phyloP scores from a whole-genome alignment of 2,329 filamentous ascomycete genomes.

The Karstenula rhodostoma region DNA sequence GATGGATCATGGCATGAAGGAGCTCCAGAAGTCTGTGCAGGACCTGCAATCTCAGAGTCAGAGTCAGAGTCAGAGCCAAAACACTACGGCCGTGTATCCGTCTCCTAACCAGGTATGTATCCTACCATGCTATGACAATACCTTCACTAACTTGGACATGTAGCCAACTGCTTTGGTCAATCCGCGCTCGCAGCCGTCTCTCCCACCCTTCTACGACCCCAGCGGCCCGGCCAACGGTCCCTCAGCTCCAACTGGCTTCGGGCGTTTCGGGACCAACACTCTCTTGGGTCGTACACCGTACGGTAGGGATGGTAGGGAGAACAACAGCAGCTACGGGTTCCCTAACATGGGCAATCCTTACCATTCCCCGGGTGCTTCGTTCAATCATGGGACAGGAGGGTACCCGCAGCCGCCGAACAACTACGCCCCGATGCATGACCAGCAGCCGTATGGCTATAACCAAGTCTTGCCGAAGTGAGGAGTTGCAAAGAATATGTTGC shows the following conservation, averaged over 20 bases:
- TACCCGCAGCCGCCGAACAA: constrained; percentile 24
- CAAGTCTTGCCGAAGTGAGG: constrained; percentile 27
- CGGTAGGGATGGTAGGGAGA: constrained; percentile 34
- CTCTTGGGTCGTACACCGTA: constrained; percentile 22
- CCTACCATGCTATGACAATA: not conserved
- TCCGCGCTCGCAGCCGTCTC: constrained; percentile 36
- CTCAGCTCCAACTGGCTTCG: not conserved
- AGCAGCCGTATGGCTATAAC: constrained; percentile 30
- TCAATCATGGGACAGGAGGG: constrained; percentile 24
- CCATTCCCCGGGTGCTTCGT: constrained; percentile 28
- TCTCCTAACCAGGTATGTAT: constrained; percentile 10
- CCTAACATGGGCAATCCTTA: constrained; percentile 1
- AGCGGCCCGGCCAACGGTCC: constrained; percentile 25
- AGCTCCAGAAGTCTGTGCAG: constrained; percentile 34
- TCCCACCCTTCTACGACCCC: constrained; percentile 27
- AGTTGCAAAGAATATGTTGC: not conserved
- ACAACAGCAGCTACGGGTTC: constrained; percentile 21
- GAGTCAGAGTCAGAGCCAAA: constrained; percentile 22
- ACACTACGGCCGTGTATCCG: constrained; percentile 18
- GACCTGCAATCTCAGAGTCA: constrained; percentile 35
- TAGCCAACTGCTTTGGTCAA: constrained; percentile 20
- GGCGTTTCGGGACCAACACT: constrained; percentile 19
- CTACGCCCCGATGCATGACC: constrained; percentile 23
- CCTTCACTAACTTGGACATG: constrained; percentile 6
- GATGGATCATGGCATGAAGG: constrained; percentile 36